Base-by-base conservation (phyloP, 2,329 filamentous ascomycete genomes). In the Fusarium sp. region DNA sequence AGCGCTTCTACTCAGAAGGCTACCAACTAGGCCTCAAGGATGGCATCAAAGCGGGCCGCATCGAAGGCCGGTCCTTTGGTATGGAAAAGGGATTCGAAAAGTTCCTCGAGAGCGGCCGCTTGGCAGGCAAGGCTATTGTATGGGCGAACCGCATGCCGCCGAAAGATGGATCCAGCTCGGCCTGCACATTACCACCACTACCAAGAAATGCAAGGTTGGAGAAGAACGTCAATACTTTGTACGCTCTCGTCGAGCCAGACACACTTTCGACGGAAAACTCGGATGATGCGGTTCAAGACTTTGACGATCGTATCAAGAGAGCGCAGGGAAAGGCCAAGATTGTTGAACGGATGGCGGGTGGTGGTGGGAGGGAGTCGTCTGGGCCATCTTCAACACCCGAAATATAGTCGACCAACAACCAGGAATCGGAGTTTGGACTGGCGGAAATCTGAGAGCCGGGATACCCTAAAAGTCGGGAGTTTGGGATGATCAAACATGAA, bases 41-140 rank as follows among this genome's bases (percentile, higher is more conserved):
- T 79, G 96, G 96, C 64, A 83, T 88, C 40, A 85, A 86, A 64
- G 90, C 92, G 31, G 96, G 96, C 38, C 89, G 90, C 62, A 89
- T 93, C 69, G 96, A 99, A 84, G 96, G 96, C 65, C 91, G 93
- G 56, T 88, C 93, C 18, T 93, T 98, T 77, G 96, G 95, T 0
- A 87, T 98, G 42, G 91, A 96, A 77, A 96, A 94, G 70, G 95
- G 94, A 0, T 98, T 96, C 74, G 93, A 97, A 74, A 98, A 97
- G 81, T 97, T 96, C 76, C 77, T 91, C 42, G 90, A 93, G 67
- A 87, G 93, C 78, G 95, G 95, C 2, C 85, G 86, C 63, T 80
- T 98, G 31, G 90, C 95, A 73, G 92, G 93, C 46, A 90, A 89
- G 74, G 89, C 93, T 13, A 81, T 91, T 23, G 84, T 98, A n/a